Conservation (phyloP, 2,329 filamentous ascomycete genomes). For the Dichotomopilus funicola region DNA sequence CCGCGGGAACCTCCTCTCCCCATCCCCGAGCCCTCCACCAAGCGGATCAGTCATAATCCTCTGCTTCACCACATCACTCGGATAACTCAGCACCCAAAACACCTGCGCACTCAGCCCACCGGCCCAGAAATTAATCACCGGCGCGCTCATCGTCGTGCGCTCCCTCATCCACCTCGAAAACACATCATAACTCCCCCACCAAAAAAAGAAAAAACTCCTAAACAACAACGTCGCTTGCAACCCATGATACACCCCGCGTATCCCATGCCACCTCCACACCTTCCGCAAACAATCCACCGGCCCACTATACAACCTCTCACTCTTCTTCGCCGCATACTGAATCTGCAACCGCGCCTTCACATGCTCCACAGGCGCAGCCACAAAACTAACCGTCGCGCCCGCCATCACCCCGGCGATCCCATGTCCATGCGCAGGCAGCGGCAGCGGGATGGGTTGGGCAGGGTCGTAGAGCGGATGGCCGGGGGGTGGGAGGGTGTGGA, state of each 20-base stretch:
- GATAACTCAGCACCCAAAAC: slow-evolving; percentile 91
- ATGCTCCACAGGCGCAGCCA: slow-evolving; percentile 91
- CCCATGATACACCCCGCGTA: slow-evolving; percentile 79
- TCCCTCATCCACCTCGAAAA: slow-evolving; percentile 62
- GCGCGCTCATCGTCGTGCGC: slow-evolving; percentile 64
- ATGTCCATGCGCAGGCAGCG: slow-evolving; percentile 72
- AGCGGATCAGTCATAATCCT: slow-evolving; percentile 93
- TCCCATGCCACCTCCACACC: slow-evolving; percentile 63
- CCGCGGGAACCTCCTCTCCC: slow-evolving; percentile 58
- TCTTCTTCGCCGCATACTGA: slow-evolving; percentile 78
- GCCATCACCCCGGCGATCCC: slow-evolving; percentile 82
- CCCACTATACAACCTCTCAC: slow-evolving; percentile 72
- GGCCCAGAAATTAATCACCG: slow-evolving; percentile 93
- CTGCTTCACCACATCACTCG: slow-evolving; percentile 91
- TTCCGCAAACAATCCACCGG: slow-evolving; percentile 78
- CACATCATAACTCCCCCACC: slow-evolving; percentile 94
- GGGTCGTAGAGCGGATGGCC: slow-evolving; percentile 30
- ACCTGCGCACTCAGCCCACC: slow-evolving; percentile 88
- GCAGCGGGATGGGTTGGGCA: slow-evolving; percentile 42
- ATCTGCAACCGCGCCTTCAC: slow-evolving; percentile 91
- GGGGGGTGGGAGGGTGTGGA: slow-evolving; percentile 41
- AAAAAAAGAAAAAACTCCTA: slow-evolving; percentile 91
- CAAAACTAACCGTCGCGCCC: slow-evolving; percentile 82
- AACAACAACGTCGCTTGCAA: slow-evolving; percentile 81
- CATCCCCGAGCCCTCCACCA: slow-evolving; percentile 61